Conservation (phyloP, 2,329 filamentous ascomycete genomes). For the Claviceps arundinis region DNA sequence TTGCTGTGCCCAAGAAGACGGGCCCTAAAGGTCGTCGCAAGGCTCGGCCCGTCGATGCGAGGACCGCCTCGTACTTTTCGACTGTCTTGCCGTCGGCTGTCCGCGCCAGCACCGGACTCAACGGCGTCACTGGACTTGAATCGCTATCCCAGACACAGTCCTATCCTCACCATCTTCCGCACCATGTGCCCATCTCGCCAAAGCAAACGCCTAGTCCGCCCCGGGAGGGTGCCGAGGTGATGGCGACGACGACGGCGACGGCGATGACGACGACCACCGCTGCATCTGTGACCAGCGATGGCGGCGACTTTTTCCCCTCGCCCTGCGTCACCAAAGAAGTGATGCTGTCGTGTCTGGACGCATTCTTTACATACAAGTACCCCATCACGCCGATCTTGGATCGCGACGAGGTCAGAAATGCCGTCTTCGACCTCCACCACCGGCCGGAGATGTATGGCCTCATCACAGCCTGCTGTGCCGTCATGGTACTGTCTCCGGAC, state of each 20-base stretch:
- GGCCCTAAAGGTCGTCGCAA: slow-evolving; percentile 14
- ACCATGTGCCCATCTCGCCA: not conserved
- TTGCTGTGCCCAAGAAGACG: slow-evolving; percentile 19
- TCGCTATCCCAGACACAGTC: too few species aligned
- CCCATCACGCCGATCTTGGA: slow-evolving; percentile 20
- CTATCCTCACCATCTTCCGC: not conserved
- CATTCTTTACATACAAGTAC: slow-evolving; percentile 21
- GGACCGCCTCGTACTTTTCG: slow-evolving; percentile 2
- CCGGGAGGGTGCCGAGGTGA: not conserved
- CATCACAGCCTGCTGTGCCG: slow-evolving; percentile 16
- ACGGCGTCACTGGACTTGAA: not conserved
- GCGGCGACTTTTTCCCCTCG: slow-evolving; percentile 3
- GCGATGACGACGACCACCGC: too few species aligned
- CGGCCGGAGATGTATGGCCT: slow-evolving; percentile 15
- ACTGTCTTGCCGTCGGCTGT: not conserved
- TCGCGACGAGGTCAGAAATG: slow-evolving; percentile 9
- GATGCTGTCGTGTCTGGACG: slow-evolving; percentile 15
- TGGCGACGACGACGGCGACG: too few species aligned
- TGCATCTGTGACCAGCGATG: slow-evolving; percentile 4
- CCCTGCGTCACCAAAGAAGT: slow-evolving; percentile 5
- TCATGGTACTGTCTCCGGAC: slow-evolving; percentile 16
- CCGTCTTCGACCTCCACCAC: slow-evolving; percentile 5
- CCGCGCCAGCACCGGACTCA: not conserved
- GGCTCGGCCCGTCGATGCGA: not conserved
- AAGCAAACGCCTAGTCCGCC: not conserved